phyloP scores from a whole-genome alignment of 208 protist genomes.

The Leishmania tropica region DNA sequence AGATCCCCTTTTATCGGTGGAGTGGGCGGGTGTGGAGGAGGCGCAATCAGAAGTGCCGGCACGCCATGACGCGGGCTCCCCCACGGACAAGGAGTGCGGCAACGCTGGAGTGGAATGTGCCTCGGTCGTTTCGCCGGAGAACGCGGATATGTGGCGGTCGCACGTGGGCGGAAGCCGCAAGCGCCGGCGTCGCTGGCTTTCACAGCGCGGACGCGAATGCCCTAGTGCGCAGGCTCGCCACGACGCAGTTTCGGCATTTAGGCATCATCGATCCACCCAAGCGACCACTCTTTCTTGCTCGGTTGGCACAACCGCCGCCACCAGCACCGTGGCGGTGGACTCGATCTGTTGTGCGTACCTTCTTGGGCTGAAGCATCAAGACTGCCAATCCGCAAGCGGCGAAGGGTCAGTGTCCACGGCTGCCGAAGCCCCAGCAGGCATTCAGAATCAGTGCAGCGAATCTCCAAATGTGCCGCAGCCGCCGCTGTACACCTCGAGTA shows the following conservation, averaged over 20 bases:
- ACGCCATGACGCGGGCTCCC: not conserved
- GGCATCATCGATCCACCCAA: not conserved
- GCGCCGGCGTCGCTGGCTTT: constrained; percentile 20
- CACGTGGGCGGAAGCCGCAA: constrained; percentile 1
- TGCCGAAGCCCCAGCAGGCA: not conserved
- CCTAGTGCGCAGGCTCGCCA: not conserved
- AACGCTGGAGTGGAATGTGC: not conserved
- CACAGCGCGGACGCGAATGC: not conserved
- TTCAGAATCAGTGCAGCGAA: not conserved
- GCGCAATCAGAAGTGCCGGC: not conserved
- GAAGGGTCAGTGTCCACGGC: not conserved
- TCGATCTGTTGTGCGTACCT: constrained; percentile 7
- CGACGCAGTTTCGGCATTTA: not conserved
- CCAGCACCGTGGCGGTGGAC: not conserved
- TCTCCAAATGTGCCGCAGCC: not conserved
- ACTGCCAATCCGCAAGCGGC: not conserved
- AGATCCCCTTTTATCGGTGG: constrained; percentile 50
- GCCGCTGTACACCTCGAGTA: not conserved
- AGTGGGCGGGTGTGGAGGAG: not conserved
- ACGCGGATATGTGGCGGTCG: not conserved
- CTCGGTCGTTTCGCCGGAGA: not conserved
- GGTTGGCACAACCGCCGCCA: too few species aligned
- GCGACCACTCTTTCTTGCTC: not conserved
- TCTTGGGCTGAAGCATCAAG: not conserved
- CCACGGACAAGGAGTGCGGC: not conserved